A percentile compares a stretch with the other conserved stretches of the same genome.
These are phyloP conservation scores for Candida tropicalis DNA, from an alignment of 1,139 yeast species.

Conservation along the genomic window DNA sequence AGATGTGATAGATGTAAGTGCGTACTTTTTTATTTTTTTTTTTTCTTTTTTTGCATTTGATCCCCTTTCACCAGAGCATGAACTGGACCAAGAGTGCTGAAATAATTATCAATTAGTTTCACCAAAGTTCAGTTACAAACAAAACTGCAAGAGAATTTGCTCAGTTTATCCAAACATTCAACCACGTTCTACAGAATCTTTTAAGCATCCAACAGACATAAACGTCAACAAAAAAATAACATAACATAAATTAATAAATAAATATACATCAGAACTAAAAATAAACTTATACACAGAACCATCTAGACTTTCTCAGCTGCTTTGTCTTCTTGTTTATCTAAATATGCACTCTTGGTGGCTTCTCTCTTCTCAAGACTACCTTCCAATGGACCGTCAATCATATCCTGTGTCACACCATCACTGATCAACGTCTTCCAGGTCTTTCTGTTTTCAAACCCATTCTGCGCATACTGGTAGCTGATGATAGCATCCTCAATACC, in stretches of 20 bases:
- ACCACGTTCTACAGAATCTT: too few species aligned
- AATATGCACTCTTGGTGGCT: slow-evolving; percentile 28
- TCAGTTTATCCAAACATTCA: too few species aligned
- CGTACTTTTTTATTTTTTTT: too few species aligned
- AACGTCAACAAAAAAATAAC: not conserved
- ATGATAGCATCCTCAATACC: slow-evolving; percentile 67
- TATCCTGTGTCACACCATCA: slow-evolving; percentile 55
- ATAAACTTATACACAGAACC: not conserved
- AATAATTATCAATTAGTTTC: too few species aligned
- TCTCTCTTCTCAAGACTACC: slow-evolving; percentile 40
- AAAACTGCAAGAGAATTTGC: too few species aligned
- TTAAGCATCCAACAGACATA: not conserved
- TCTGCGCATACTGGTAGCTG: slow-evolving; percentile 67
- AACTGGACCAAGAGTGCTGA: too few species aligned
- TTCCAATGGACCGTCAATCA: slow-evolving; percentile 43
- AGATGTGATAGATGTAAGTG: too few species aligned
- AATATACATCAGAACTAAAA: not conserved
- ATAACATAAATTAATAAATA: not conserved
- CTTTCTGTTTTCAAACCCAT: slow-evolving; percentile 74
- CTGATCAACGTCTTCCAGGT: slow-evolving; percentile 73
- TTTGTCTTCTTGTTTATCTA: slow-evolving; percentile 14
- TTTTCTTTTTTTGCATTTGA: not conserved
- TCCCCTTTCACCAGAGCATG: too few species aligned
- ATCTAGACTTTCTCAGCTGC: not conserved
- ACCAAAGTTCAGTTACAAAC: too few species aligned